A percentile compares a stretch with the other conserved stretches of the same genome.
phyloP scores from a whole-genome alignment of 2,329 filamentous ascomycete genomes.

The Aspergillus uvarum region DNA sequence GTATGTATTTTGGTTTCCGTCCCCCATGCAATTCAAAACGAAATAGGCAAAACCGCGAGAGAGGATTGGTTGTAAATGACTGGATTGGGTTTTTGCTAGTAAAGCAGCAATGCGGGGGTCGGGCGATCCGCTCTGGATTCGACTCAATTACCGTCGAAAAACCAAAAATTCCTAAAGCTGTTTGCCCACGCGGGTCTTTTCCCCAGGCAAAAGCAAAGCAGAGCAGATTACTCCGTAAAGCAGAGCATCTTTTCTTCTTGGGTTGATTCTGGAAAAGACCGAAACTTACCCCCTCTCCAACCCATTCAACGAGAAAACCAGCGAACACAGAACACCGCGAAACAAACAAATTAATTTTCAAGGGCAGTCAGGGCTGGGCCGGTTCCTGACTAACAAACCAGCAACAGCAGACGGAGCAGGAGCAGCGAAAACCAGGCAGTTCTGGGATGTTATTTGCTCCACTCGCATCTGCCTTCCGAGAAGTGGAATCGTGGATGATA shows the following conservation, averaged over 20 bases:
- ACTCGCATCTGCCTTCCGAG: constrained; percentile 17
- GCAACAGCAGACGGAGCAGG: constrained; percentile 9
- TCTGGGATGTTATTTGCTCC: constrained; percentile 19
- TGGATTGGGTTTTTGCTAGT: constrained; percentile 21
- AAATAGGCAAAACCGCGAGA: background rate
- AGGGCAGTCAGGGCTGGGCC: constrained; percentile 5
- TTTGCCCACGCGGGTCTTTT: background rate
- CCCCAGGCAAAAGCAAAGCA: background rate
- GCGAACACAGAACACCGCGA: too few relatives aligned
- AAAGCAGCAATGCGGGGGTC: constrained; percentile 22
- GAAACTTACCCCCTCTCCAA: background rate
- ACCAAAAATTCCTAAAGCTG: background rate
- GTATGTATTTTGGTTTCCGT: too few relatives aligned
- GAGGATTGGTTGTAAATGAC: background rate
- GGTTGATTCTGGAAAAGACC: background rate
- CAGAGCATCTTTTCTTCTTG: background rate
- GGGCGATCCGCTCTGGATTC: constrained; percentile 15
- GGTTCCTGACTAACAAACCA: constrained; percentile 23
- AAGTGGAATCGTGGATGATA: constrained; percentile 13
- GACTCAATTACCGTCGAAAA: constrained; percentile 4
- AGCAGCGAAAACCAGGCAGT: constrained; percentile 7
- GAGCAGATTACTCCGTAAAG: too few relatives aligned
- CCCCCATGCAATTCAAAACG: background rate
- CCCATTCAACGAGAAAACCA: background rate
- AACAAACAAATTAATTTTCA: background rate